Evolutionary conservation across 129 eudicot species (phyloP), one percentile per base, ranked within the genome.

Genomic region (Dittrichia graveolens): DNA sequence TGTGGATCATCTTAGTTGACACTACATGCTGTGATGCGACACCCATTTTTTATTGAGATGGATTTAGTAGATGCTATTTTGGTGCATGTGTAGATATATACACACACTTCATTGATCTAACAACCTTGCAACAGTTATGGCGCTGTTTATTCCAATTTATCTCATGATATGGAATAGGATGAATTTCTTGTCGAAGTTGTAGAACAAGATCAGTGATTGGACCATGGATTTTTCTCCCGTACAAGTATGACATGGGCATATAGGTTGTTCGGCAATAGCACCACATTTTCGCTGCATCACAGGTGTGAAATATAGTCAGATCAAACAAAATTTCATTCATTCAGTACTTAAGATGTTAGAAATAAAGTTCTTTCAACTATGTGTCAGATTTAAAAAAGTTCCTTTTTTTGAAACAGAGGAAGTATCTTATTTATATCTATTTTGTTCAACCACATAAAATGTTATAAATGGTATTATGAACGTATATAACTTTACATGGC

Each of bases 241-340:
- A 89, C 55, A 89, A 73, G 66, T 89, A 86, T 4, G 96, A 83
- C 96, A 85, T 89, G 10, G 96, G 96, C 91, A 86, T 85, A 74
- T 89, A 88, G 0, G 89, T 81, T 72, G 95, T 85, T 56, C 89
- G 89, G 4, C 89, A 81, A 69, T 86, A 83, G 13, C 89, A 83
- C 91, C 85, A 86, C 91, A 89, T 85, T 43, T 85, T 89, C 2
- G 91, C 96, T 85, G 83, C 73, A 71, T 46, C 56, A 61, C 10
- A 37, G 35, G 49, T 13, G 38, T 43, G 35, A 46, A 69, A 67
- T 15, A 31, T 10, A 42, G 60, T 70, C 0, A 70, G 59, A 13
- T 49, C 40, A 60, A 50, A 56, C 11, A 55, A 3, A 5, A 39
- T 65, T 54, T 53, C 11, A 8, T 63, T 52, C 53, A 53, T 53